Evolutionary conservation across 2,329 filamentous ascomycete species (phyloP), one percentile per base, ranked within the genome.

Genomic region (Ophiostoma quercus): DNA sequence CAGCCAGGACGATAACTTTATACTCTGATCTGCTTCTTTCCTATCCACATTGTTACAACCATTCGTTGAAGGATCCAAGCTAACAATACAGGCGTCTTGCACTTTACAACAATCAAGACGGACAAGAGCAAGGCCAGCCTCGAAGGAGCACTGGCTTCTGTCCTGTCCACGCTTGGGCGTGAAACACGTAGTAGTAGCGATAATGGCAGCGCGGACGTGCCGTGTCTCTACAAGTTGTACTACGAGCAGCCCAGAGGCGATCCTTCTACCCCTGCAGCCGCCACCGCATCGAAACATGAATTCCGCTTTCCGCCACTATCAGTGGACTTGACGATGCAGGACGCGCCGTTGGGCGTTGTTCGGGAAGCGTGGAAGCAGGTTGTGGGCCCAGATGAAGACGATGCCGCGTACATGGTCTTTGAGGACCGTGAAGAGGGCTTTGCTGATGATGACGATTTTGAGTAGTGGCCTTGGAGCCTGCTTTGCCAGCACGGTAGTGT

Each of bases 1-100:
- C 71, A 82, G 82, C 82, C 77, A 90, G 96, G 94, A 96, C 88
- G 93, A 95, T 85, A 85, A 84, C 82, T 80, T 76, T 67, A 74
- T 73, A 70, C 62, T 70, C 69, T 73, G 83, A 75, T 66, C 60
- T 54, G 41, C 43, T 62, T 57, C 72, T 75, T n/a, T 62, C 39
- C 2, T 25, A 32, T 71, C 68, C 62, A 39, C 67, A 39, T 57
- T 72, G 47, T 65, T 54, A 39, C 34, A 65, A 39, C 11, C 16
- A 41, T n/a, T n/a, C 29, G 6, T 11, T 37, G 22, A 12, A 22
- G 34, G 62, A 65, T 29, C 22, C 16, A 16, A 43, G 39, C 65
- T 66, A 47, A 66, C 65, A 41, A 19, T 22, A 47, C 70, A 80
- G 79, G 78, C 73, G 71, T 80, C 11, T 68, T 82, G 4, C 82